Conservation (phyloP, 1,284 basidiomycete genomes). For the Kwoniella shivajii region DNA sequence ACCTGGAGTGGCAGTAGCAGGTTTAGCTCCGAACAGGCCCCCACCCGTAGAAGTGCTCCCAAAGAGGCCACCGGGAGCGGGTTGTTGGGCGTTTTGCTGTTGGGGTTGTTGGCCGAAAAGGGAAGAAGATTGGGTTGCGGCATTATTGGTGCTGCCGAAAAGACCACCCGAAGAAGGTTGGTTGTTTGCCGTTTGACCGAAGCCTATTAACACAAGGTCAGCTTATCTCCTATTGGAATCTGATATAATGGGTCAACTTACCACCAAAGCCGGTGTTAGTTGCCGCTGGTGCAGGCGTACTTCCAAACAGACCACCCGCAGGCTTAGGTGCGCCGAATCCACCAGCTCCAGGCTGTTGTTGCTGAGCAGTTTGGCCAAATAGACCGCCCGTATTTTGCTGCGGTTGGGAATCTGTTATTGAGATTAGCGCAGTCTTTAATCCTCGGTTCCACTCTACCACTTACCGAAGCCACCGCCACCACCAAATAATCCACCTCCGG, state of each 20-base stretch:
- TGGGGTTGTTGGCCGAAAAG: conserved; percentile 58
- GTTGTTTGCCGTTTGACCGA: conserved; percentile 27
- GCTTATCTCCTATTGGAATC: background rate
- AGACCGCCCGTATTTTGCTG: conserved; percentile 38
- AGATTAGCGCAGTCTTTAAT: background rate
- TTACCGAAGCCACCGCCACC: conserved; percentile 33
- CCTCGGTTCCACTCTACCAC: background rate
- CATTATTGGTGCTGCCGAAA: conserved; percentile 51
- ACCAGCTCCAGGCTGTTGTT: conserved; percentile 40
- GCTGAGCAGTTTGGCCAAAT: conserved; percentile 48
- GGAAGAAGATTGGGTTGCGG: conserved; percentile 20
- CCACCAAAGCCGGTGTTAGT: conserved; percentile 23
- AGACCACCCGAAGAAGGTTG: conserved; percentile 45
- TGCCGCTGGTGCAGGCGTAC: conserved; percentile 19
- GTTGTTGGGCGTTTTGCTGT: conserved; percentile 38
- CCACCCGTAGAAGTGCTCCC: conserved; percentile 54
- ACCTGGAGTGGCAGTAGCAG: conserved; percentile 38
- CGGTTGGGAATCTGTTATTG: conserved; percentile 10
- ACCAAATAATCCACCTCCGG: conserved; percentile 49
- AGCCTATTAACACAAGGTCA: conserved; percentile 10
- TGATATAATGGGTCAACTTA: conserved; percentile 9
- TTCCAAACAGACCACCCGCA: conserved; percentile 54
- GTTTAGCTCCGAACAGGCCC: conserved; percentile 59
- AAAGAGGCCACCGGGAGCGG: conserved; percentile 52
- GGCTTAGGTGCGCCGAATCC: conserved; percentile 34